phyloP scores from a whole-genome alignment of 768 basidiomycete species.

The Cytidiella melzeri region DNA sequence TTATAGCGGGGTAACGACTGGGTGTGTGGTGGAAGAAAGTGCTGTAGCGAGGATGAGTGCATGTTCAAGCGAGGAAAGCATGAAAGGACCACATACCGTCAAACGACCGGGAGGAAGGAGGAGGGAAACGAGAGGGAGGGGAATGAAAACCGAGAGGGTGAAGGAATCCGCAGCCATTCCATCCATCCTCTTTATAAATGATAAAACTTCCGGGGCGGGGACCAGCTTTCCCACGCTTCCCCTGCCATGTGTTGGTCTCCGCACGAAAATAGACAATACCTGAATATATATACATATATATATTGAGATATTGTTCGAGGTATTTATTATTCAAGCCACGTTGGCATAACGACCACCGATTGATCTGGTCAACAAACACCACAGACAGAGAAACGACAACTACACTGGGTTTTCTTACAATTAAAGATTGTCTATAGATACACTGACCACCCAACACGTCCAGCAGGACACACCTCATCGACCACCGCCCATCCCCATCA shows the following conservation, averaged over 20 bases:
- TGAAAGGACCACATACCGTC: constrained; percentile 14
- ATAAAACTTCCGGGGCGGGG: constrained; percentile 1
- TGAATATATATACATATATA: too few species aligned
- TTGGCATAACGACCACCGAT: too few species aligned
- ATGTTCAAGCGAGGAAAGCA: neutral
- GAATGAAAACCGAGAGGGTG: constrained; percentile 18
- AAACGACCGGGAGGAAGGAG: constrained; percentile 12
- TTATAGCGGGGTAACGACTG: constrained; percentile 12
- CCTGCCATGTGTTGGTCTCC: too few species aligned
- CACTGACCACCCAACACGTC: neutral
- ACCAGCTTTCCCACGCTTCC: constrained; percentile 10
- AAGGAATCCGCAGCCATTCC: too few species aligned
- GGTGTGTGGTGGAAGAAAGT: constrained; percentile 16
- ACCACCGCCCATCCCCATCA: constrained; percentile 66
- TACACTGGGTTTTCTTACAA: constrained; percentile 3
- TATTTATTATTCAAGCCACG: too few species aligned
- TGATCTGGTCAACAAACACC: too few species aligned
- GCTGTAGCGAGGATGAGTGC: constrained; percentile 1
- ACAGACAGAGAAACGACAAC: too few species aligned
- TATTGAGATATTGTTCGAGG: too few species aligned
- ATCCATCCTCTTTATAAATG: constrained; percentile 13
- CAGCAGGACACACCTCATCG: neutral
- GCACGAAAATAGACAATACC: too few species aligned
- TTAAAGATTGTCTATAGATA: neutral
- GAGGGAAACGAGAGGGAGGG: constrained; percentile 14